These are phyloP conservation scores for Jacaranda copaia DNA, from an alignment of 257 asterid genomes.

Conservation along the genomic window DNA sequence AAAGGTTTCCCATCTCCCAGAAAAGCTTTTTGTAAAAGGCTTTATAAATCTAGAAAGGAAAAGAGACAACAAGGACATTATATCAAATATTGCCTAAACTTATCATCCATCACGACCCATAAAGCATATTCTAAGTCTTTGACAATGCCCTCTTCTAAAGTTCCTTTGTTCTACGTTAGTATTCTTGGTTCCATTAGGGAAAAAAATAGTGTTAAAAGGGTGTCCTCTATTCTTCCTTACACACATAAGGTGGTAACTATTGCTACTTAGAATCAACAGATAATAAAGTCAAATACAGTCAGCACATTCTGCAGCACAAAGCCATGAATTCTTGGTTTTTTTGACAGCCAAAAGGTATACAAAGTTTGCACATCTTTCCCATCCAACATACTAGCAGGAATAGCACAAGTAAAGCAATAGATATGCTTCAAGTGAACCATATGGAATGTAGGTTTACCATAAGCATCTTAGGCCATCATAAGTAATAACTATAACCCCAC, in stretches of 20 bases:
- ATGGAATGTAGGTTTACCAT: neutral
- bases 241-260: neutral
- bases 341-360: neutral
- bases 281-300: neutral
- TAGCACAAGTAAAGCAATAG: neutral
- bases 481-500: neutral
- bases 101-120: neutral
- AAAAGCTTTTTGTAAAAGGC: neutral
- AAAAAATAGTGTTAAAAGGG: neutral
- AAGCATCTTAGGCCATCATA: neutral
- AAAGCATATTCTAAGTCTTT: neutral
- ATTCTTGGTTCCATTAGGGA: too few relatives aligned
- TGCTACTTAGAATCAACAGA: neutral
- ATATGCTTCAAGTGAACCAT: slow-evolving; percentile 10
- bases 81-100: neutral
- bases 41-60: neutral
- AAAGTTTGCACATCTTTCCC: neutral
- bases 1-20: neutral
- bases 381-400: neutral
- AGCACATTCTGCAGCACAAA: neutral
- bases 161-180: neutral
- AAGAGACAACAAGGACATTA: slow-evolving; percentile 1
- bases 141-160: neutral
- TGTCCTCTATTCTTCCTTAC: neutral
- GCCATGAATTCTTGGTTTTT: neutral